Percentiles rank a stretch among this genome's conserved stretches.
Conservation (phyloP, 768 basidiomycete species). For the Ephemerocybe angulata region DNA sequence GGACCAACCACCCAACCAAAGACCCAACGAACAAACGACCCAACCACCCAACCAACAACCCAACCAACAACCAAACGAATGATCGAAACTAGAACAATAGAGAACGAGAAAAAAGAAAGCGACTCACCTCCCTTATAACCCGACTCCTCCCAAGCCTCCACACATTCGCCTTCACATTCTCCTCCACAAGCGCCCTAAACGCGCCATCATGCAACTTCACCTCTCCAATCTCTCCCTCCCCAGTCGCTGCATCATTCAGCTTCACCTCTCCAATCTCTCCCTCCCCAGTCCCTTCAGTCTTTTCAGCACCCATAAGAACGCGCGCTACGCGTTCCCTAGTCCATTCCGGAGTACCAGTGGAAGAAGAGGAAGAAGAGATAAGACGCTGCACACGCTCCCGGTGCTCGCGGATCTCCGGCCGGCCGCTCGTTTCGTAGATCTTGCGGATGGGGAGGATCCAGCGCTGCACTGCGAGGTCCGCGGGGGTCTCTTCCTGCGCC, state of each 20-base stretch:
- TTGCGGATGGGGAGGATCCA: conserved; percentile 40
- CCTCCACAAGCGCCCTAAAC: conserved; percentile 44
- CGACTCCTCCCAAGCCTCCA: conserved; percentile 23
- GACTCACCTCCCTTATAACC: conserved; percentile 29
- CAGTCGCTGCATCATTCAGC: not conserved
- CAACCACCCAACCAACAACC: not conserved
- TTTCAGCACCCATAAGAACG: no score
- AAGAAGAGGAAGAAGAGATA: no score
- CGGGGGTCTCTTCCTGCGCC: conserved; percentile 10
- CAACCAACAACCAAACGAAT: not conserved
- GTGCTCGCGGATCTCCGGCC: conserved; percentile 37
- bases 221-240: conserved; percentile 15
- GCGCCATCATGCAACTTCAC: conserved; percentile 29
- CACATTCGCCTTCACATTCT: conserved; percentile 36
- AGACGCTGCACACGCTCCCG: conserved; percentile 18
- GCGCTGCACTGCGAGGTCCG: conserved; percentile 32
- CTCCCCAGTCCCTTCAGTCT: not conserved
- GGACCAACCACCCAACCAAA: not conserved
- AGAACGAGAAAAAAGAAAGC: not conserved
- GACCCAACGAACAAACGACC: not conserved
- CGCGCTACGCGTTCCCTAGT: no score
- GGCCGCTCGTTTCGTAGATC: conserved; percentile 31
- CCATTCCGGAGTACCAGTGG: no score
- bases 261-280: not conserved
- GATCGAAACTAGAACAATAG: not conserved